Evolutionary conservation across 2,329 filamentous ascomycete species (phyloP).

Genomic region (Teratosphaeria nubilosa): DNA sequence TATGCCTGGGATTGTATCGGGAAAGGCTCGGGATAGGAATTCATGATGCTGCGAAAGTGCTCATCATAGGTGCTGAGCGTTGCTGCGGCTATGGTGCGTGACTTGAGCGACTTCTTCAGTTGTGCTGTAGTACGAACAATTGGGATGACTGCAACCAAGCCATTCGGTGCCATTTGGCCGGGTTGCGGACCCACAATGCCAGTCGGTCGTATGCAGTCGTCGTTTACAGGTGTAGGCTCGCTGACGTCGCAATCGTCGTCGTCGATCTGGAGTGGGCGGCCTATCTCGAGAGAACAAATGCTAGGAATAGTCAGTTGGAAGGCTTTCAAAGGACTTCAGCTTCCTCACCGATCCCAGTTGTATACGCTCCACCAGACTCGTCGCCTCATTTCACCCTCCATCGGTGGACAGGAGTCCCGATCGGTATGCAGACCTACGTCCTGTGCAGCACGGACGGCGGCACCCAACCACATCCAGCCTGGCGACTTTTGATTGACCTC

Average conservation of each 20-base stretch:
- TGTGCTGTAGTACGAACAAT: conserved; percentile 69
- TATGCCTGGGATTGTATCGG: conserved; percentile 55
- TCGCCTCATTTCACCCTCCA: conserved; percentile 78
- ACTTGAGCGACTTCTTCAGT: conserved; percentile 59
- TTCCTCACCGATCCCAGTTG: conserved; percentile 62
- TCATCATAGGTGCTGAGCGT: conserved; percentile 70
- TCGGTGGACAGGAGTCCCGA: conserved; percentile 57
- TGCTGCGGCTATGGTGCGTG: conserved; percentile 54
- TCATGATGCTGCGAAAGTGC: conserved; percentile 66
- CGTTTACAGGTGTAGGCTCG: conserved; percentile 70
- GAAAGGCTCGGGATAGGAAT: conserved; percentile 64
- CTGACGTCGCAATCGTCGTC: conserved; percentile 80
- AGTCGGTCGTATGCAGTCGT: conserved; percentile 57
- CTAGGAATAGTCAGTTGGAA: conserved; percentile 31
- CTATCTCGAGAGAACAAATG: conserved; percentile 67
- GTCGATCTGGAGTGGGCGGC: conserved; percentile 70
- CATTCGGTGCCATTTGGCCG: conserved; percentile 49
- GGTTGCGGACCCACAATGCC: conserved; percentile 32
- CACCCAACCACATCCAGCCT: conserved; percentile 77
- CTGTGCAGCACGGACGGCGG: conserved; percentile 69
- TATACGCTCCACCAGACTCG: conserved; percentile 94
- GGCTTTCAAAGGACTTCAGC: conserved; percentile 10
- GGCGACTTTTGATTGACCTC: conserved; percentile 81
- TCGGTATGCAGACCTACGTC: conserved; percentile 74
- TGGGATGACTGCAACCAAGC: conserved; percentile 68